Conservation (phyloP, 129 eudicot species). For the Artemisia annua region DNA sequence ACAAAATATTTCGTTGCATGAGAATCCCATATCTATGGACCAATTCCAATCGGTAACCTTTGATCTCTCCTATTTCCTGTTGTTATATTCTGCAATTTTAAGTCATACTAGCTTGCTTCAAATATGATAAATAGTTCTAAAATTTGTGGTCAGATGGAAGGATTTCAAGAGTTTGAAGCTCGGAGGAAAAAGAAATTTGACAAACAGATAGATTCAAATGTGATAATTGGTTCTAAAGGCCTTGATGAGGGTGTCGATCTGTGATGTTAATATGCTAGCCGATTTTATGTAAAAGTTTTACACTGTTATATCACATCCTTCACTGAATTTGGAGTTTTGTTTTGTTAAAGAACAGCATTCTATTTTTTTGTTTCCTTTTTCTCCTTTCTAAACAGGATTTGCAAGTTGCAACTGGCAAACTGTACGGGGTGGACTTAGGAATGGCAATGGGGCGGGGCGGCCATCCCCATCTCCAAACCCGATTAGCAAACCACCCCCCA, state of each 20-base stretch:
- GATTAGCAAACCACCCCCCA: too few relatives aligned
- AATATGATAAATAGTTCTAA: neutral
- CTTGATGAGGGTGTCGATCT: slow-evolving; percentile 94
- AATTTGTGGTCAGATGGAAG: slow-evolving; percentile 72
- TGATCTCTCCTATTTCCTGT: neutral
- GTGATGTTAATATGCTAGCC: slow-evolving; percentile 24
- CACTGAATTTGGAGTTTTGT: too few relatives aligned
- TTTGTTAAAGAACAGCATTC: too few relatives aligned
- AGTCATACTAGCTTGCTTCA: slow-evolving; percentile 6
- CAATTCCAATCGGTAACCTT: slow-evolving; percentile 71
- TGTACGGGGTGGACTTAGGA: too few relatives aligned
- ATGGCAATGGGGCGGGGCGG: too few relatives aligned
- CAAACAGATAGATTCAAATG: slow-evolving; percentile 91
- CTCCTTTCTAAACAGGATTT: too few relatives aligned
- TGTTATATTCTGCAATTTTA: neutral
- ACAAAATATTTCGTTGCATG: slow-evolving; percentile 85
- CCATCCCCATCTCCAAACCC: too few relatives aligned
- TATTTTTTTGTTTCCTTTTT: too few relatives aligned
- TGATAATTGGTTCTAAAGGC: slow-evolving; percentile 88
- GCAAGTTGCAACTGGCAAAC: too few relatives aligned
- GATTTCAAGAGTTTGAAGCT: slow-evolving; percentile 89
- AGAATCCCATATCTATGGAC: slow-evolving; percentile 88
- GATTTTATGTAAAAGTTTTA: too few relatives aligned
- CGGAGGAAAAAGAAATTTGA: slow-evolving; percentile 89
- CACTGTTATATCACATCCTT: too few relatives aligned